Percentiles rank a stretch among this genome's conserved stretches.
Evolutionary conservation across 83 land plant species (phyloP).

Genomic region (Picea engelmannii): DNA sequence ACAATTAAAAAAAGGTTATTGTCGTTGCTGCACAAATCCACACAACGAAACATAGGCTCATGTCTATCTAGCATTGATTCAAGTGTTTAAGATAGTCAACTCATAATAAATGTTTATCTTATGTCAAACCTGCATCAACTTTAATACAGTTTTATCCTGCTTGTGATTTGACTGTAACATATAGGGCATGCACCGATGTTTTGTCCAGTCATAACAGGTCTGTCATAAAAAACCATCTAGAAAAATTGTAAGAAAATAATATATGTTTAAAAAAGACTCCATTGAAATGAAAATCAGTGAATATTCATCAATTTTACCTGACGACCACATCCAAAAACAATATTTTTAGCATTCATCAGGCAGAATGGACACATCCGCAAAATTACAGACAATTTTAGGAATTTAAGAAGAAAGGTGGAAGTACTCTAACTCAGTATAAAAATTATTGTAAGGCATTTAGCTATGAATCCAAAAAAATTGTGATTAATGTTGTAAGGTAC

Average conservation of each 20-base stretch:
- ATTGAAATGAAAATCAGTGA: neutral
- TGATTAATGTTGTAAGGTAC: too few relatives aligned
- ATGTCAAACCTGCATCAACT: neutral
- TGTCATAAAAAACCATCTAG: conserved; percentile 13
- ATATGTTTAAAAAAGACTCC: neutral
- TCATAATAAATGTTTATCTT: neutral
- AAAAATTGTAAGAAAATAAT: neutral
- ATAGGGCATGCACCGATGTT: conserved; percentile 41
- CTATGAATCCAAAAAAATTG: too few relatives aligned
- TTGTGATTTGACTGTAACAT: conserved; percentile 41
- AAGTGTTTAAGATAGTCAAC: neutral
- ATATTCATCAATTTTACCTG: conserved; percentile 15
- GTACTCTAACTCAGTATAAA: neutral
- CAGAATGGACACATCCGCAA: conserved; percentile 55
- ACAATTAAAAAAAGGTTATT: neutral
- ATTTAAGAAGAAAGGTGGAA: neutral
- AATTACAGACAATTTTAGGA: neutral
- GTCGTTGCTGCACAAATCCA: neutral
- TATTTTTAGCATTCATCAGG: conserved; percentile 41
- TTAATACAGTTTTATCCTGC: conserved; percentile 49
- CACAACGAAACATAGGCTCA: neutral
- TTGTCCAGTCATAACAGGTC: conserved; percentile 49
- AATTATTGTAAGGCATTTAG: too few relatives aligned
- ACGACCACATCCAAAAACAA: conserved; percentile 62
- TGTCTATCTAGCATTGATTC: neutral